Evolutionary conservation across 805 yeast genomes (phyloP), one percentile per base, ranked within the genome.

Genomic region (Metahyphopichia silvanorum): DNA sequence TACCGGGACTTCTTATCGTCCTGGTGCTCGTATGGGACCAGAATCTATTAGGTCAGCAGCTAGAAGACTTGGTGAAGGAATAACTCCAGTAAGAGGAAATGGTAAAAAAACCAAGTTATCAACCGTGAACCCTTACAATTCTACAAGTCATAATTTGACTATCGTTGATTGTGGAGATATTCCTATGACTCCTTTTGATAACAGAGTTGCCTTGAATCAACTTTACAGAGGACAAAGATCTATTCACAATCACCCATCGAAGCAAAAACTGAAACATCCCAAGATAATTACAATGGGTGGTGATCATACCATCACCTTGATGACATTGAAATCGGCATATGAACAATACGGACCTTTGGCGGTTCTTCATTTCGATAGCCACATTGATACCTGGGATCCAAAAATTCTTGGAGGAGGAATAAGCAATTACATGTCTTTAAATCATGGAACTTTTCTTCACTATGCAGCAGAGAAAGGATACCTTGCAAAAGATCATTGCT

Each of bases 371-470:
- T 79, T 79, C 41, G 86, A 79, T 49, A 69, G 82, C 16, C 87
- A 80, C 51, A 67, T 80, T 27, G 87, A 81, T 55, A 79, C 86
- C 2, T 80, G 86, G 82, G 69, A 72, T 42, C 87, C 87, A 4
- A 53, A 63, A 32, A 71, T 68, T 13, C 60, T 79, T 21, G 86
- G 86, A 8, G 86, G 86, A 4, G 81, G 77, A 5, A 54, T 79
- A 16, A 60, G 80, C 9, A n/a, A 25, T 25, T 79, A 81, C 47
- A 74, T 78, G 59, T 58, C 66, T 16, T 51, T 77, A 35, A 81
- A 79, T 46, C 86, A 81, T 50, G 87, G 86, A 4, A 79, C 87
- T 0, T 79, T 79, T 40, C 58, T 81, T 27, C 86, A 79, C 51
- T 79, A 76, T 55, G 87, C 87, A 1, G 74, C 75, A 28, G 86